Evolutionary conservation across 2,329 filamentous ascomycete species (phyloP), one percentile per base, ranked within the genome.

Genomic region (Fusarium sp.): DNA sequence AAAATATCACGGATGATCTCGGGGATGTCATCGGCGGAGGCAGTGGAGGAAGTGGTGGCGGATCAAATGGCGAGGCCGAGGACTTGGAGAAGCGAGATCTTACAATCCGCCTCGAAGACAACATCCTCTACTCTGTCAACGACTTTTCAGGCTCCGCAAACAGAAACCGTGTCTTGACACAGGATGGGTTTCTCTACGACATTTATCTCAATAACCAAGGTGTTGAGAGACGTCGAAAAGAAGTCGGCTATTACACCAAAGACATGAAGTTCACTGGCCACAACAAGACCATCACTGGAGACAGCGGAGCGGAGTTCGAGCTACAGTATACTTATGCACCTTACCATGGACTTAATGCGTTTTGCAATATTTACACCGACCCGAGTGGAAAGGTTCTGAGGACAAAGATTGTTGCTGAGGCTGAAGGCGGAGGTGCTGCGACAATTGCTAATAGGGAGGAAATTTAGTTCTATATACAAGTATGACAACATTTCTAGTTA

Each of bases 121-220:
- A 64, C 29, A 64, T 64, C 2, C 61, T 64, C 11, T 64, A 64
- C 46, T 64, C 61, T 2, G 63, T 64, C 37, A 64, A 64, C 53
- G 53, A 64, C 17, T 64, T 64, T 17, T 64, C 61, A 13, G 61
- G 61, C 5, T 64, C 61, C 8, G 55, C 41, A 39, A 48, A 64
- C 47, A 64, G 53, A 21, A 64, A 64, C 31, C 59, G 61, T 1
- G 59, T 64, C 3, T 31, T 64, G 10, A 64, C 61, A n/a, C 59
- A 64, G 40, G 61, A 64, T 13, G 61, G 61, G 4, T 64, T 53
- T 2, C 33, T 64, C 5, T 64, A 64, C 8, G 63, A 64, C 10
- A 64, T 64, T 15, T 64, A 59, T 23, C 37, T 64, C 11, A 42
- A 64, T 11, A 64, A 64, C 8, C 54, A 64, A 6, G 59, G 61